Conservation (phyloP, 805 yeast genomes). For the Brettanomyces bruxellensis region DNA sequence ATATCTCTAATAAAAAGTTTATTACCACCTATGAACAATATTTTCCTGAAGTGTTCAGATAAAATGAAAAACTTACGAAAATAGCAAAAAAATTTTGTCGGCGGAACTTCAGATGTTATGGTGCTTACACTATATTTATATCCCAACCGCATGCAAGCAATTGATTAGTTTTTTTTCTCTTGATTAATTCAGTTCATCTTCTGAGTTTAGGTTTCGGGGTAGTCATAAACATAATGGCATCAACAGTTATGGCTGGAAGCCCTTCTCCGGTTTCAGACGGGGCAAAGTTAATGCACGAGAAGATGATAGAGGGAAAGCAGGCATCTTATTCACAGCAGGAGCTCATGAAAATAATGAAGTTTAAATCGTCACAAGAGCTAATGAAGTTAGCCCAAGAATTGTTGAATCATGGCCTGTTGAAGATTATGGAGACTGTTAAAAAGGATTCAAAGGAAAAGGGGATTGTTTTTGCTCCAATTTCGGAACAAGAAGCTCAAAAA, state of each 20-base stretch:
- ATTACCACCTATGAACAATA: too few species aligned
- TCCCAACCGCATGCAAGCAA: too few species aligned
- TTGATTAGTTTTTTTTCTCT: too few species aligned
- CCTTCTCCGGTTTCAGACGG: conserved; percentile 6
- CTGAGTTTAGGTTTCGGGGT: too few species aligned
- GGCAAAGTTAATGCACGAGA: conserved; percentile 51
- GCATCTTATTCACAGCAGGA: conserved; percentile 61
- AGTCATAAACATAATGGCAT: not conserved
- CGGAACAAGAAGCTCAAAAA: conserved; percentile 65
- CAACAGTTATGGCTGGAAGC: too few species aligned
- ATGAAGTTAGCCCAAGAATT: conserved; percentile 37
- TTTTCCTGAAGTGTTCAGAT: too few species aligned
- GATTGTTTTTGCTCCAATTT: conserved; percentile 69
- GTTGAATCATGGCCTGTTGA: conserved; percentile 44
- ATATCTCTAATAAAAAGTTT: too few species aligned
- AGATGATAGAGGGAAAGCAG: conserved; percentile 47
- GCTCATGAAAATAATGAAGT: conserved; percentile 40
- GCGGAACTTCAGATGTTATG: too few species aligned
- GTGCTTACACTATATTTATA: too few species aligned
- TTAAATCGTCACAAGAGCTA: conserved; percentile 32
- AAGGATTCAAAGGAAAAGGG: conserved; percentile 22
- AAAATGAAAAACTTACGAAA: too few species aligned
- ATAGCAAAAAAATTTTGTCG: too few species aligned
- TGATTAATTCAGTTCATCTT: too few species aligned
- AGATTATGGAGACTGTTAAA: conserved; percentile 56